A percentile compares a stretch with the other conserved stretches of the same genome.
These are phyloP conservation scores for Eucommia ulmoides DNA, from an alignment of 257 asterid genomes.

Conservation along the genomic window DNA sequence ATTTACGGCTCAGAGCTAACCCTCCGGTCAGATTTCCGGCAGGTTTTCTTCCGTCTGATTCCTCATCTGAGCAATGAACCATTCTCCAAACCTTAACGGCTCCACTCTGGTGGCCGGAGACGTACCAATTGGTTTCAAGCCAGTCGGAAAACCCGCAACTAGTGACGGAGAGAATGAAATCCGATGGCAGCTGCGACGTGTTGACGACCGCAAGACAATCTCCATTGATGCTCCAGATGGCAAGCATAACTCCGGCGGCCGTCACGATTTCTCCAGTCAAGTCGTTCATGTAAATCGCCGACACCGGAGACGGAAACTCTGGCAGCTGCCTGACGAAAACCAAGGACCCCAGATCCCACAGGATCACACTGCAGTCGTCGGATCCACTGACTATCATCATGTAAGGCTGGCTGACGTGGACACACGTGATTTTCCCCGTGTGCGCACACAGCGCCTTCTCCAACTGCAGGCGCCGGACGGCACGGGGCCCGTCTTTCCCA, in stretches of 20 bases:
- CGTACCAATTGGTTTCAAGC: slow-evolving; percentile 73
- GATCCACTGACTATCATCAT: slow-evolving; percentile 97
- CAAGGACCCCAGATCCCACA: slow-evolving; percentile 96
- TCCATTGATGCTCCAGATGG: slow-evolving; percentile 91
- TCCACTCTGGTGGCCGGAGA: slow-evolving; percentile 98
- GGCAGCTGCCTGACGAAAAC: slow-evolving; percentile 83
- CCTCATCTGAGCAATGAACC: slow-evolving; percentile 72
- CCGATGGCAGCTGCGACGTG: slow-evolving; percentile 97
- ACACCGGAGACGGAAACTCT: slow-evolving; percentile 72
- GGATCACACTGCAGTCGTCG: slow-evolving; percentile 74
- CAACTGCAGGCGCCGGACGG: slow-evolving; percentile 40
- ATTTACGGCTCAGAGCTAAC: slow-evolving; percentile 37
- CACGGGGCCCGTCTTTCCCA: slow-evolving; percentile 70
- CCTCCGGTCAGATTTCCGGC: slow-evolving; percentile 46
- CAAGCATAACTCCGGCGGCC: slow-evolving; percentile 90
- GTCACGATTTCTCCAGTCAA: slow-evolving; percentile 80
- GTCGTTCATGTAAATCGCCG: slow-evolving; percentile 84
- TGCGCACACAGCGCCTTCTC: slow-evolving; percentile 89
- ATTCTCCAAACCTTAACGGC: slow-evolving; percentile 91
- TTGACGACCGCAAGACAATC: slow-evolving; percentile 91
- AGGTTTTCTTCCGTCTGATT: slow-evolving; percentile 31
- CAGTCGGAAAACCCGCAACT: slow-evolving; percentile 77
- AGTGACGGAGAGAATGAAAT: slow-evolving; percentile 63
- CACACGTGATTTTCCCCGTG: slow-evolving; percentile 70
- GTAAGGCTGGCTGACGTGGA: slow-evolving; percentile 90